These are phyloP conservation scores for Alternaria panax DNA, from an alignment of 2,329 filamentous ascomycete genomes.

Conservation along the genomic window DNA sequence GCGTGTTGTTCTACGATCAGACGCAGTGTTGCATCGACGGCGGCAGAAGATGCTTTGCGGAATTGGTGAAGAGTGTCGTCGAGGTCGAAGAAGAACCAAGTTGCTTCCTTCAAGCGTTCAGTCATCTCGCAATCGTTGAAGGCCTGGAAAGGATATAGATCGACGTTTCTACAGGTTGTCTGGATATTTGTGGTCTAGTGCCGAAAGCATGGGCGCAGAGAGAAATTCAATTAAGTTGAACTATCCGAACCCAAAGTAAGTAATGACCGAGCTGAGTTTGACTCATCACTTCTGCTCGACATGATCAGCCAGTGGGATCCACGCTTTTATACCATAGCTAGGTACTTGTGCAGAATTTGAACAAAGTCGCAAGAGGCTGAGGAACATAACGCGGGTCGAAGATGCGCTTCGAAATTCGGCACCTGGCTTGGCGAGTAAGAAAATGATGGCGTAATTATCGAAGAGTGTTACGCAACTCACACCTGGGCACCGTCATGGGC, in stretches of 20 bases:
- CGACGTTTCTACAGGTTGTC: background rate
- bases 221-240: background rate
- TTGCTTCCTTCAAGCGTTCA: background rate
- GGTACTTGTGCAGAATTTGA: background rate
- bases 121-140: background rate
- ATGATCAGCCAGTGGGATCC: background rate
- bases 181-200: background rate
- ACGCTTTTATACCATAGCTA: background rate
- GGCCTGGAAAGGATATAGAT: background rate
- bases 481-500: background rate
- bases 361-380: background rate
- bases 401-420: background rate
- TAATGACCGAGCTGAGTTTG: too few relatives aligned
- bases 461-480: background rate
- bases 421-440: background rate
- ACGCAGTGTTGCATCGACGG: conserved; percentile 45
- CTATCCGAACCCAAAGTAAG: background rate
- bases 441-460: background rate
- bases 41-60: conserved; percentile 50
- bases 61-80: conserved; percentile 61
- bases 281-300: background rate
- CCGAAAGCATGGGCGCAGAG: background rate
- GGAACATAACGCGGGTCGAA: background rate
- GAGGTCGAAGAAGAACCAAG: conserved; percentile 59
- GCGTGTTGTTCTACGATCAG: conserved; percentile 29